These are phyloP conservation scores for Gossypium arboreum DNA, from an alignment of 345 rosid genomes.

Conservation along the genomic window DNA sequence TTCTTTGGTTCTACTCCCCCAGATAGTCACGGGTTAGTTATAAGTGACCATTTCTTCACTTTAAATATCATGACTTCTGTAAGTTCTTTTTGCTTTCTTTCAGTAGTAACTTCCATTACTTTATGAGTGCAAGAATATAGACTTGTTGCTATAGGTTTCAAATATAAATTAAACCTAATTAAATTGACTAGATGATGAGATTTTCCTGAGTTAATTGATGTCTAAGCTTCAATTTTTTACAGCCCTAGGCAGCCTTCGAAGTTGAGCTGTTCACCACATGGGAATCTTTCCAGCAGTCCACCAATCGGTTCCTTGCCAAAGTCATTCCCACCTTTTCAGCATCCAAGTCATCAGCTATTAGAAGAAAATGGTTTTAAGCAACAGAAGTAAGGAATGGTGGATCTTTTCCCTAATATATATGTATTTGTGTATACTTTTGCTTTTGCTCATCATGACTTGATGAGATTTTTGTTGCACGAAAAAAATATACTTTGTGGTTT, in stretches of 20 bases:
- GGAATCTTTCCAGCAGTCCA: conserved; percentile 67
- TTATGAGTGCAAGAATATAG: conserved; percentile 1
- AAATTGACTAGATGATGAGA: background rate
- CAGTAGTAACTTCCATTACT: background rate
- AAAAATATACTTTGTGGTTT: background rate
- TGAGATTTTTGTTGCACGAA: background rate
- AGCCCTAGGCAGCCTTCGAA: conserved; percentile 66
- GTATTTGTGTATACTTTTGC: background rate
- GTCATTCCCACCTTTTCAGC: conserved; percentile 88
- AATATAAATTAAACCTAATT: background rate
- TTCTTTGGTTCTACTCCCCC: conserved; percentile 98
- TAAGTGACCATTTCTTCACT: conserved; percentile 17
- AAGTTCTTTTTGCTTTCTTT: background rate
- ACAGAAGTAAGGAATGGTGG: conserved; percentile 64
- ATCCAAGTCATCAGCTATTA: conserved; percentile 90
- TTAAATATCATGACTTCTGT: background rate
- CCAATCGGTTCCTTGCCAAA: conserved; percentile 96
- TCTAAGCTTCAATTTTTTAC: conserved; percentile 26
- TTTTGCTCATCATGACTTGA: background rate
- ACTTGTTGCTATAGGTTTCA: background rate
- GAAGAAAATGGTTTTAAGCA: conserved; percentile 98
- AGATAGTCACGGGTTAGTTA: conserved; percentile 75
- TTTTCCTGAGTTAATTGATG: conserved; percentile 11
- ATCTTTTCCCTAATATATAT: conserved; percentile 5
- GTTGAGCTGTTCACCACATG: conserved; percentile 76